Base-by-base conservation (phyloP, 495 filamentous ascomycete genomes). In the Hamigera avellanea region DNA sequence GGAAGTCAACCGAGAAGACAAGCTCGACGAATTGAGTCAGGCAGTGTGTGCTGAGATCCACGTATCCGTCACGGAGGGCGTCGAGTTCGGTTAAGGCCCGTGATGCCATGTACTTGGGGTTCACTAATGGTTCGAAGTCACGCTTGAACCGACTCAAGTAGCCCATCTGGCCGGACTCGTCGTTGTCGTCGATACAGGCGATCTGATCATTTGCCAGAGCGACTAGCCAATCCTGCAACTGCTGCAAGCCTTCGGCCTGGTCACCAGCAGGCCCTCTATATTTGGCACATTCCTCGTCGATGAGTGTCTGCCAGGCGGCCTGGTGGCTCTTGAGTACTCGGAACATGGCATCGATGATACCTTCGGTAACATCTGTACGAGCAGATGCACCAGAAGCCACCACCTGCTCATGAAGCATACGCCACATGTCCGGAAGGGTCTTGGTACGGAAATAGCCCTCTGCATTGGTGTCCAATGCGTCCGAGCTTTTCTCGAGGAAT, bases 181-280 rank as follows among this genome's bases (percentile, higher is more conserved):
- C 61, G 39, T 75, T 67, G 54, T 95, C 91, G 53, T 95, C 88
- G 51, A 95, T 95, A 59, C 86, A 93, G 36, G 84, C 84, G 46
- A 99, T 95, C 54, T 99, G 91, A 58, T 99, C 91, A 59, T 96
- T 99, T 41, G 91, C 91, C 34, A 93, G 82, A n/a, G 89, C 87
- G 15, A 96, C 73, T 29, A 96, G 75, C 83, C 87, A 96, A 57
- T 94, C 87, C 61, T 94, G 86, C 21, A 94, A 58, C 7, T 76
- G 56, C 49, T 84, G 80, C 33, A 93, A 71, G 4, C 83, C 83
- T 41, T 96, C 93, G 14, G 67, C 57, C 35, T 83, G 79, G 8
- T 78, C 67, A 7, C 62, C 57, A 29, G 62, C 66, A 17, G 72
- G 70, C 6, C 56, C 53, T 42, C 75, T 72, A 52, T 84, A 86